Conservation (phyloP, 2,329 filamentous ascomycete genomes). For the Diaporthe longicolla region DNA sequence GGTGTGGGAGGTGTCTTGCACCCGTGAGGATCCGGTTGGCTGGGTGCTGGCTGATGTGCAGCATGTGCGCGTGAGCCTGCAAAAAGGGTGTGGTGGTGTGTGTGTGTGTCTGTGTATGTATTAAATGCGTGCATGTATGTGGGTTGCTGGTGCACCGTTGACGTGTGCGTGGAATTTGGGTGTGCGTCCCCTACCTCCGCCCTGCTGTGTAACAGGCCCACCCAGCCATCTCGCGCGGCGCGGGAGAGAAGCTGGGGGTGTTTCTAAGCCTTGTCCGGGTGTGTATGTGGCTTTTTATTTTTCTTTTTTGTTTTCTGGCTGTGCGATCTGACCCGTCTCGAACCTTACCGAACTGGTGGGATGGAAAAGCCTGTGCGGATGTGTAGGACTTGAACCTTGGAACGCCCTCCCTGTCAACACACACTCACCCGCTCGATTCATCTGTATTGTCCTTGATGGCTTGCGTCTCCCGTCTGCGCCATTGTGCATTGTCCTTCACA, state of each 20-base stretch:
- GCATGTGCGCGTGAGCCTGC: conserved; percentile 1
- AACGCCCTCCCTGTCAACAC: not conserved
- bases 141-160: conserved; percentile 7
- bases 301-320: not conserved
- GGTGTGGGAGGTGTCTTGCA: conserved; percentile 3
- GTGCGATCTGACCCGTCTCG: conserved; percentile 40
- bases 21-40: conserved; percentile 29
- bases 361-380: conserved; percentile 1
- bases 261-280: not conserved
- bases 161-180: conserved; percentile 2
- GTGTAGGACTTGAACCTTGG: not conserved
- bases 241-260: not conserved
- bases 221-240: conserved; percentile 26
- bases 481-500: conserved; percentile 32
- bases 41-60: conserved; percentile 17
- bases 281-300: not conserved
- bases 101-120: not conserved
- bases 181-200: not conserved
- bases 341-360: conserved; percentile 32
- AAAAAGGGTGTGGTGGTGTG: not conserved
- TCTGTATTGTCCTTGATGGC: conserved; percentile 9
- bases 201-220: conserved; percentile 34
- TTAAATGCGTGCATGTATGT: not conserved
- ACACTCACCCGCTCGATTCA: not conserved
- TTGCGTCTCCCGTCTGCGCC: conserved; percentile 11